Evolutionary conservation across 768 basidiomycete species (phyloP), one percentile per base, ranked within the genome.

Genomic region (Suillus occidentalis): DNA sequence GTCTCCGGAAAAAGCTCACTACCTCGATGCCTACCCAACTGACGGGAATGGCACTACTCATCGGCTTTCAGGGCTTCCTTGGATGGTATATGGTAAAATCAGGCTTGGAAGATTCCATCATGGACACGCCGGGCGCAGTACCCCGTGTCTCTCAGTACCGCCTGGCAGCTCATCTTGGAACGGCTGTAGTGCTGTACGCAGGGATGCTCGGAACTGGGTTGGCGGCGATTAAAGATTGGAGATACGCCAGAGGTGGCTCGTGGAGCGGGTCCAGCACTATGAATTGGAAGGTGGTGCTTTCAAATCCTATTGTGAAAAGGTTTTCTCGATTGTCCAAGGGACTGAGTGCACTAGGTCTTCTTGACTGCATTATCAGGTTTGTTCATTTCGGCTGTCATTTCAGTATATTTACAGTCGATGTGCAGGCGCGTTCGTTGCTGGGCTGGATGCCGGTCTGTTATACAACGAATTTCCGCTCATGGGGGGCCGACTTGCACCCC

Each of bases 21-120:
- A 77, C 81, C 2, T 74, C 84, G 0, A 81, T 94, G 65, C 84
- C 88, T 1, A 70, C 76, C n/a, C 85, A 87, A 66, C 85, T 97
- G 28, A 76, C 85, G 16, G 89, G 86, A 2, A 84, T 99, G 67
- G 91, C 89, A 0, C 72, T 88, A 0, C 85, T 98, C 39, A 90
- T 99, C 60, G 97, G 95, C 36, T 89, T 87, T 22, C 95, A 99
- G 77, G 97, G 97, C 55, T 83, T 86, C 22, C 83, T 99, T 22
- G 97, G 97, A 34, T 99, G 97, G 97, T 98, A 99, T 81, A 99
- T 99, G 97, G 97, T 99, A 63, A 91, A 96, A 75, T 98, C 95
- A 14, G 97, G 97, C 2, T 82, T 99, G 13, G 91, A 95, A 70
- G 87, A 92, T 61, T 85, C 91, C 13, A 81, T 93, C 61, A 83